Evolutionary conservation across 148 eudicot species (phyloP).

Genomic region (Oxyria digyna): DNA sequence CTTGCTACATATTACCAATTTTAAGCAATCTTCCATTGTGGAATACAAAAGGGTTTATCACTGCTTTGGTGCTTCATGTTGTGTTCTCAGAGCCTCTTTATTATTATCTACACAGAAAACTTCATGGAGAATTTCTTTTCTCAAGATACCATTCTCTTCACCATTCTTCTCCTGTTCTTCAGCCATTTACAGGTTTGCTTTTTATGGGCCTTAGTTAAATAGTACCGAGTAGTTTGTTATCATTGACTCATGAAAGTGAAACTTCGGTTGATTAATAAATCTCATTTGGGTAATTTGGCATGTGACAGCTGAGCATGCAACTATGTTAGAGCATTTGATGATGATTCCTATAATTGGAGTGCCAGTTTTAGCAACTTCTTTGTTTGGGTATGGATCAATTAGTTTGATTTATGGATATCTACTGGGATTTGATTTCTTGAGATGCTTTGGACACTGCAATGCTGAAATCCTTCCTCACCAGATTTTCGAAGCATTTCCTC

Average conservation of each 20-base stretch:
- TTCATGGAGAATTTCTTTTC: slow-evolving; percentile 40
- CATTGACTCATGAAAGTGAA: background rate
- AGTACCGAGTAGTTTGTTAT: background rate
- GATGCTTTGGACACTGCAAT: slow-evolving; percentile 66
- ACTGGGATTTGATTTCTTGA: slow-evolving; percentile 58
- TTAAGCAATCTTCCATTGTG: slow-evolving; percentile 26
- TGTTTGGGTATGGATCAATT: slow-evolving; percentile 48
- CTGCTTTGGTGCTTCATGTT: slow-evolving; percentile 39
- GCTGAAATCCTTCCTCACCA: slow-evolving; percentile 57
- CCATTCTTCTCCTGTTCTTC: slow-evolving; percentile 60
- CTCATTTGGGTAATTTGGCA: background rate
- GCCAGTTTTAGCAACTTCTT: slow-evolving; percentile 41
- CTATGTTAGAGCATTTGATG: slow-evolving; percentile 54
- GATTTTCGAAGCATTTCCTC: slow-evolving; percentile 45
- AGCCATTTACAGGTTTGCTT: slow-evolving; percentile 53
- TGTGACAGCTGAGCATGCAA: slow-evolving; percentile 54
- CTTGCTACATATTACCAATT: slow-evolving; percentile 32
- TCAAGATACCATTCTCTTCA: slow-evolving; percentile 52
- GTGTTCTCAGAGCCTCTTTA: slow-evolving; percentile 68
- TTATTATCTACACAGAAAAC: slow-evolving; percentile 43
- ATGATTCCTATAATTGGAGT: slow-evolving; percentile 34
- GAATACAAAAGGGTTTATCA: slow-evolving; percentile 41
- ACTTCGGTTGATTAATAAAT: background rate
- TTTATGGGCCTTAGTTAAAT: background rate
- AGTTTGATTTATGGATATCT: slow-evolving; percentile 49